Conservation (phyloP, 1,284 basidiomycete genomes). For the Gymnopus androsaceus region DNA sequence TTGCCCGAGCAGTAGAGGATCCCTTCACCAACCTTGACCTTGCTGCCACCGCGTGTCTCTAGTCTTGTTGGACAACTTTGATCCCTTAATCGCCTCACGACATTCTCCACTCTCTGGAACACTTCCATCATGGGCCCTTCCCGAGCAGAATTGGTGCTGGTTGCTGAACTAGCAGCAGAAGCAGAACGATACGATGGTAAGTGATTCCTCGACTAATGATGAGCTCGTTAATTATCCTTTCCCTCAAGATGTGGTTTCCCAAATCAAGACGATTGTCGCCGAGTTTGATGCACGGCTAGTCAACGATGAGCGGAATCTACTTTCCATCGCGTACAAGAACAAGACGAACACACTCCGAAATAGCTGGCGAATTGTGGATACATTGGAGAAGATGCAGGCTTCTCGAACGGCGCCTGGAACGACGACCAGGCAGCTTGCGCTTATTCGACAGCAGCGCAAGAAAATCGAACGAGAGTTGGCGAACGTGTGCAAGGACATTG, state of each 20-base stretch:
- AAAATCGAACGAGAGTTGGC: conserved; percentile 59
- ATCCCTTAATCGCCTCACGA: not conserved
- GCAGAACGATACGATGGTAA: conserved; percentile 68
- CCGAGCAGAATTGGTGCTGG: conserved; percentile 39
- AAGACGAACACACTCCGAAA: conserved; percentile 60
- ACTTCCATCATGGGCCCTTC: conserved; percentile 5
- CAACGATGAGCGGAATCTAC: conserved; percentile 66
- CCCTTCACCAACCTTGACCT: not conserved
- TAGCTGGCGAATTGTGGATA: conserved; percentile 63
- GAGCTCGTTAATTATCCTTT: conserved; percentile 8
- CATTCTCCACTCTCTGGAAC: not conserved
- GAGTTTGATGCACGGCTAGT: conserved; percentile 51
- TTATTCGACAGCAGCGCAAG: conserved; percentile 54
- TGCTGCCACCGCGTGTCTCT: conserved; percentile 2
- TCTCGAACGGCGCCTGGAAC: conserved; percentile 24
- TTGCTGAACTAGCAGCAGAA: conserved; percentile 69
- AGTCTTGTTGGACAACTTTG: not conserved
- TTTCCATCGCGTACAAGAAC: conserved; percentile 74
- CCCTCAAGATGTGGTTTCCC: conserved; percentile 59
- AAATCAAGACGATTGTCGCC: conserved; percentile 57
- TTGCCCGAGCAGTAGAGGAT: conserved; percentile 13
- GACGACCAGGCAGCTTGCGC: conserved; percentile 39
- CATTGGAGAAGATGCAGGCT: conserved; percentile 53
- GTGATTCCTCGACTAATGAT: not conserved
- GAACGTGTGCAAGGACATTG: conserved; percentile 59